These are phyloP conservation scores for Hippophae tibetana DNA, from an alignment of 306 rosid genomes.

Conservation along the genomic window DNA sequence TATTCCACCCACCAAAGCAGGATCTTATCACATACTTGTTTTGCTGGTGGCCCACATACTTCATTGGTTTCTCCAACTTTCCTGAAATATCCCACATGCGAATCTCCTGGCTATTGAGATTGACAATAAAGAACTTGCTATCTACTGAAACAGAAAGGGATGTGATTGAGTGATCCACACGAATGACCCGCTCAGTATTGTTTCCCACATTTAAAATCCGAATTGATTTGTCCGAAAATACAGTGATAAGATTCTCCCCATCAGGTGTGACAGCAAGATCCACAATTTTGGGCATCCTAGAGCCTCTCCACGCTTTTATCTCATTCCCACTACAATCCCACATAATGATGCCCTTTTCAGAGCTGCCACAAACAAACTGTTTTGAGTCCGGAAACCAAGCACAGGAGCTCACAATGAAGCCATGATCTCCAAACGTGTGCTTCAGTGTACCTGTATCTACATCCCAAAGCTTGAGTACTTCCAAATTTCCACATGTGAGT, in stretches of 20 bases:
- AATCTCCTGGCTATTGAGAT: conserved; percentile 80
- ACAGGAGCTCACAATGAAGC: conserved; percentile 85
- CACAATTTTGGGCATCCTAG: conserved; percentile 75
- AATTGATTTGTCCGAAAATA: conserved; percentile 69
- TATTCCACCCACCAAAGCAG: conserved; percentile 74
- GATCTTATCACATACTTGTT: conserved; percentile 75
- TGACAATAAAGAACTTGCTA: conserved; percentile 70
- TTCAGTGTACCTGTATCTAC: conserved; percentile 81
- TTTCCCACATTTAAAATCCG: conserved; percentile 53
- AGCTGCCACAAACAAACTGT: conserved; percentile 81
- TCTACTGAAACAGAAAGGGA: conserved; percentile 63
- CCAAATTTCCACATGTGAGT: conserved; percentile 82
- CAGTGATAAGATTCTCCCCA: conserved; percentile 70
- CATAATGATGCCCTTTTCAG: conserved; percentile 77
- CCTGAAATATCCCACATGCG: conserved; percentile 92
- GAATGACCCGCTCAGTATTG: conserved; percentile 53
- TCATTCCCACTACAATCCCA: conserved; percentile 83
- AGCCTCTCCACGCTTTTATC: conserved; percentile 81
- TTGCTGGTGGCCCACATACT: conserved; percentile 54
- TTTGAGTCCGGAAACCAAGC: conserved; percentile 93
- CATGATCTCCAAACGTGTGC: conserved; percentile 74
- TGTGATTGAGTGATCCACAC: conserved; percentile 58
- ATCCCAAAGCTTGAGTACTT: conserved; percentile 91
- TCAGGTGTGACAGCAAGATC: conserved; percentile 80
- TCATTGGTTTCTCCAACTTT: conserved; percentile 53